Percentiles rank a stretch among this genome's conserved stretches.
Evolutionary conservation across 164 flowering plant species (phyloP).

Genomic region (Vitis amurensis): DNA sequence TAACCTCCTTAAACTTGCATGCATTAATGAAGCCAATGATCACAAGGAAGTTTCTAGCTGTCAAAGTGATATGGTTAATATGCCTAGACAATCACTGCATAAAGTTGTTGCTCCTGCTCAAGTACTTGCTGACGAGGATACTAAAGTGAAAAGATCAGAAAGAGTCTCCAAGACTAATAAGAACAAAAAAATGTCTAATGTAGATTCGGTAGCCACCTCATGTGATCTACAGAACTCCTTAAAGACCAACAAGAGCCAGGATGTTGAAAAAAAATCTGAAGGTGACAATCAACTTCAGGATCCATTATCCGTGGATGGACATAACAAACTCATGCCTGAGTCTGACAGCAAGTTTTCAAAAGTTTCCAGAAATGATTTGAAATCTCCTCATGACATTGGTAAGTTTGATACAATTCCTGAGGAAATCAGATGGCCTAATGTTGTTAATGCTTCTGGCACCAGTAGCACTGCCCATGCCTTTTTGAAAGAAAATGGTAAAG

Average conservation of each 20-base stretch:
- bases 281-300: slow-evolving; percentile 13
- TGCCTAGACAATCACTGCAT: slow-evolving; percentile 19
- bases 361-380: slow-evolving; percentile 12
- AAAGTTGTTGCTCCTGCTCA: slow-evolving; percentile 19
- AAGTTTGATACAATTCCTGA: neutral
- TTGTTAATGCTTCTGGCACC: slow-evolving; percentile 11
- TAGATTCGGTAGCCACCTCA: slow-evolving; percentile 18
- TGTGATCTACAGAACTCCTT: slow-evolving; percentile 11
- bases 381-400: slow-evolving; percentile 11
- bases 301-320: slow-evolving; percentile 13
- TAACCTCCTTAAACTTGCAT: slow-evolving; percentile 5
- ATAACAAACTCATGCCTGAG: slow-evolving; percentile 6
- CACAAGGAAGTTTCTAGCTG: slow-evolving; percentile 10
- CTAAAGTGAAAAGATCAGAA: slow-evolving; percentile 13
- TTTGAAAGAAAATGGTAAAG: slow-evolving; percentile 10
- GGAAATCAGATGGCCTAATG: slow-evolving; percentile 13
- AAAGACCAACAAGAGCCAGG: slow-evolving; percentile 21
- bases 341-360: slow-evolving; percentile 9
- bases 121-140: slow-evolving; percentile 13
- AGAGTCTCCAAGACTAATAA: slow-evolving; percentile 23
- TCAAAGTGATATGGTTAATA: slow-evolving; percentile 25
- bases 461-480: slow-evolving; percentile 2
- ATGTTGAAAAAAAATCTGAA: slow-evolving; percentile 15
- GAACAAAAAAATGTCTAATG: slow-evolving; percentile 17
- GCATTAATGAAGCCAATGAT: slow-evolving; percentile 11